Evolutionary conservation across 768 basidiomycete genomes (phyloP).

Genomic region (Boletus tomentosulus): DNA sequence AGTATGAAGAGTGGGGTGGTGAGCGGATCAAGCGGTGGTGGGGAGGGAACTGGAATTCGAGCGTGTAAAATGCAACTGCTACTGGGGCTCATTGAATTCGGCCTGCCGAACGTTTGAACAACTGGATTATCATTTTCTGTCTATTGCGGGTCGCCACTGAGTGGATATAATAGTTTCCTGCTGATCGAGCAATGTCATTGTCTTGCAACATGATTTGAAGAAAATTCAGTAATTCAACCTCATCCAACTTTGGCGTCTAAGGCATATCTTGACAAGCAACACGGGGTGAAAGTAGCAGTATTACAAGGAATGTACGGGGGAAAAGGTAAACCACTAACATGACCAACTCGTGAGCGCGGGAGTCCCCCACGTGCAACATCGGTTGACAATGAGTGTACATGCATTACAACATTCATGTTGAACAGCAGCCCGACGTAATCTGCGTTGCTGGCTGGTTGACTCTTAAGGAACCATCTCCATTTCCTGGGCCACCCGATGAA

Average conservation of each 20-base stretch:
- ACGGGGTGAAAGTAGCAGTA: neutral
- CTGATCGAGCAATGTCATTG: too few species aligned
- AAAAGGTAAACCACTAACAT: conserved; percentile 9
- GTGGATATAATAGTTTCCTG: too few species aligned
- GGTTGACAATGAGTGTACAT: neutral
- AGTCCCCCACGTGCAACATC: conserved; percentile 2
- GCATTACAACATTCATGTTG: conserved; percentile 32
- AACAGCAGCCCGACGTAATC: conserved; percentile 50
- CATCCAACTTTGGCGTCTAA: neutral
- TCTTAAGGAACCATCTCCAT: conserved; percentile 56
- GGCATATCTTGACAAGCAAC: neutral
- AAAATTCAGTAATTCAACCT: neutral
- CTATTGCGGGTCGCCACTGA: too few species aligned
- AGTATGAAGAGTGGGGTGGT: conserved; percentile 89
- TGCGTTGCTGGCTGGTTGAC: conserved; percentile 57
- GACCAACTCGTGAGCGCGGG: conserved; percentile 2
- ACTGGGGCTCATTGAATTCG: too few species aligned
- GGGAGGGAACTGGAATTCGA: conserved; percentile 82
- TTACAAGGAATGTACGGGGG: neutral
- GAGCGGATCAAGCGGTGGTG: conserved; percentile 88
- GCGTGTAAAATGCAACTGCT: conserved; percentile 2
- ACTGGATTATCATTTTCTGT: too few species aligned
- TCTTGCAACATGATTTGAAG: too few species aligned
- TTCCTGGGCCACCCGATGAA: conserved; percentile 32
- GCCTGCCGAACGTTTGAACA: too few species aligned